Evolutionary conservation across 2,329 filamentous ascomycete species (phyloP).

Genomic region (Eutypa lata): DNA sequence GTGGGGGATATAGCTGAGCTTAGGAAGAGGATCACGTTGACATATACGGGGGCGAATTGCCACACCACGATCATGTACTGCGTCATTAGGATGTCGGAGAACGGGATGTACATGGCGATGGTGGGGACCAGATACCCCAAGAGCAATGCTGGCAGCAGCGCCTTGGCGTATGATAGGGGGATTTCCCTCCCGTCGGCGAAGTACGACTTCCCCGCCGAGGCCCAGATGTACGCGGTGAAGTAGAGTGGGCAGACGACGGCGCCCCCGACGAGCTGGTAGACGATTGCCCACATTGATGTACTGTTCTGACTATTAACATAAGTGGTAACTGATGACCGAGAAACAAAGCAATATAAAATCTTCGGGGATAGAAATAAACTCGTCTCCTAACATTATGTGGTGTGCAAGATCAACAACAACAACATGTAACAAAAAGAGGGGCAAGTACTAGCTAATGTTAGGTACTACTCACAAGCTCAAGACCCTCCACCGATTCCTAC

Average conservation of each 20-base stretch:
- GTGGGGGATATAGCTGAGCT: not conserved
- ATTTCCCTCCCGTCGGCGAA: not conserved
- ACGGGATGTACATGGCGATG: conserved; percentile 2
- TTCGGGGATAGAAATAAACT: no score
- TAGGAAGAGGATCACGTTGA: conserved; percentile 1
- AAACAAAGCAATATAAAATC: no score
- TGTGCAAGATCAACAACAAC: no score
- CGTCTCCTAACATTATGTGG: no score
- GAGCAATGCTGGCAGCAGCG: conserved; percentile 2
- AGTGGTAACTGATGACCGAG: no score
- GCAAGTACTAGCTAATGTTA: no score
- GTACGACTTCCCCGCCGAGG: conserved; percentile 1
- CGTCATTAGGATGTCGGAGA: not conserved
- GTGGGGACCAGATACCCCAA: conserved; percentile 5
- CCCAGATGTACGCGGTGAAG: not conserved
- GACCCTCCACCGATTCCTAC: not conserved
- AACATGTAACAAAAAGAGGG: no score
- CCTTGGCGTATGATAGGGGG: not conserved
- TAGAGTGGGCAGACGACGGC: conserved; percentile 4
- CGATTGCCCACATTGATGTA: conserved; percentile 1
- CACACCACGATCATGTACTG: conserved; percentile 4
- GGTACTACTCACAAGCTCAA: conserved; percentile 6
- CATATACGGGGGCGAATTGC: conserved; percentile 2
- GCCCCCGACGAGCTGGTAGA: conserved; percentile 6
- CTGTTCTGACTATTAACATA: not conserved